These are phyloP conservation scores for Cytospora paraplurivora DNA, from an alignment of 2,329 filamentous ascomycete genomes.

Conservation along the genomic window DNA sequence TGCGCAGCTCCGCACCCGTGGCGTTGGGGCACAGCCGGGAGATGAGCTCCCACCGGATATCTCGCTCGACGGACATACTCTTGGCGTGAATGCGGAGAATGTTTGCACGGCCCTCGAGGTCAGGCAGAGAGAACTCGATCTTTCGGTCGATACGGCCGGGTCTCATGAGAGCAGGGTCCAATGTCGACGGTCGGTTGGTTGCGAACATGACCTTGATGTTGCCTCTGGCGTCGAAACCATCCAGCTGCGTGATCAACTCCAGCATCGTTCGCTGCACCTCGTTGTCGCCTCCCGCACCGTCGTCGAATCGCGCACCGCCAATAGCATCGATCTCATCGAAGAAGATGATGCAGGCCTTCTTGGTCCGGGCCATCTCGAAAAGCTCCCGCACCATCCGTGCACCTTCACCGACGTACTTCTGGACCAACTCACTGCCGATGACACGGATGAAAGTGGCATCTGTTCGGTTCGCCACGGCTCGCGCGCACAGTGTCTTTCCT, in stretches of 20 bases:
- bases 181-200: constrained; percentile 91
- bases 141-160: constrained; percentile 97
- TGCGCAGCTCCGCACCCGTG: constrained; percentile 92
- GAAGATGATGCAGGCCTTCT: constrained; percentile 99
- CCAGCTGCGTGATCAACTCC: constrained; percentile 94
- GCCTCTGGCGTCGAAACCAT: constrained; percentile 93
- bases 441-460: constrained; percentile 98
- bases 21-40: constrained; percentile 96
- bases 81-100: constrained; percentile 98
- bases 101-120: constrained; percentile 95
- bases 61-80: constrained; percentile 98
- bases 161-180: constrained; percentile 96
- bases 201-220: constrained; percentile 99
- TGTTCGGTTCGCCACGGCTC: constrained; percentile 96
- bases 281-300: constrained; percentile 94
- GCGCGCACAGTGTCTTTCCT: constrained; percentile 97
- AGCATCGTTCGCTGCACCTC: constrained; percentile 98
- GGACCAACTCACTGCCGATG: constrained; percentile 95
- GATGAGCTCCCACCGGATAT: constrained; percentile 98
- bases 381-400: constrained; percentile 98
- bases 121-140: constrained; percentile 97
- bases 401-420: constrained; percentile 98
- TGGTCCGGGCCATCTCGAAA: constrained; percentile 98
- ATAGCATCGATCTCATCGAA: constrained; percentile 98
- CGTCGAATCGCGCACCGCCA: constrained; percentile 93